A percentile compares a stretch with the other conserved stretches of the same genome.
Evolutionary conservation across 2,329 filamentous ascomycete genomes (phyloP).

Genomic region (Diaporthe citri): DNA sequence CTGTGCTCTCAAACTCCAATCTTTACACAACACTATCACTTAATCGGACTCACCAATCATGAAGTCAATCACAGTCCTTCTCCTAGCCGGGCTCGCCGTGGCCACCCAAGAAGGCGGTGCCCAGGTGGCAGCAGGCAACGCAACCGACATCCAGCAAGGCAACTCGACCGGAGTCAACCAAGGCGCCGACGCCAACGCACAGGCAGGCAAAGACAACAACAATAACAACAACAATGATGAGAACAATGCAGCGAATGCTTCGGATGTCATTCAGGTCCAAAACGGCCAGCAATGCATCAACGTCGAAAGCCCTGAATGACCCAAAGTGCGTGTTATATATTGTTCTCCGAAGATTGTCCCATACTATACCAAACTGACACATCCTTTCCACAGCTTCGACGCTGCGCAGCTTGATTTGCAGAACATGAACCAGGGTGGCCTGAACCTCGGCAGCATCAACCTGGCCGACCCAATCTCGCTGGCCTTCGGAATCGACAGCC

Average conservation of each 20-base stretch:
- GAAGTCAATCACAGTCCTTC: constrained; percentile 36
- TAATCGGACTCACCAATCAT: constrained; percentile 18
- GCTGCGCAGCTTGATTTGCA: constrained; percentile 8
- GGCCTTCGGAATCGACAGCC: constrained; percentile 47
- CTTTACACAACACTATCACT: constrained; percentile 18
- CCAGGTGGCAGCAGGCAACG: constrained; percentile 12
- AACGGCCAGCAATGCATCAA: constrained; percentile 33
- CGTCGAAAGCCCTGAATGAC: constrained; percentile 29
- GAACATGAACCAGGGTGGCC: constrained; percentile 39
- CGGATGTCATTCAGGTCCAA: constrained; percentile 7
- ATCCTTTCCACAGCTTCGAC: background rate
- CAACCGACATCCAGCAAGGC: background rate
- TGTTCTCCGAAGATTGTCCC: background rate
- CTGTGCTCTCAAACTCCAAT: constrained; percentile 23
- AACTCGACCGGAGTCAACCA: too few species aligned
- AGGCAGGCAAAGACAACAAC: background rate
- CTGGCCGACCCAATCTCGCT: constrained; percentile 47
- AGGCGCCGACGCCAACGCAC: constrained; percentile 13
- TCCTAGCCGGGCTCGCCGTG: constrained; percentile 42
- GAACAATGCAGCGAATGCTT: background rate
- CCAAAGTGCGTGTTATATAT: constrained; percentile 16
- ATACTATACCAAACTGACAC: background rate
- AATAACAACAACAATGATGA: background rate
- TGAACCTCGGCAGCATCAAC: constrained; percentile 47
- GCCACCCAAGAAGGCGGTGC: constrained; percentile 25